Base-by-base conservation (phyloP, 352 stramenopile genomes). In the Plasmopara halstedii region DNA sequence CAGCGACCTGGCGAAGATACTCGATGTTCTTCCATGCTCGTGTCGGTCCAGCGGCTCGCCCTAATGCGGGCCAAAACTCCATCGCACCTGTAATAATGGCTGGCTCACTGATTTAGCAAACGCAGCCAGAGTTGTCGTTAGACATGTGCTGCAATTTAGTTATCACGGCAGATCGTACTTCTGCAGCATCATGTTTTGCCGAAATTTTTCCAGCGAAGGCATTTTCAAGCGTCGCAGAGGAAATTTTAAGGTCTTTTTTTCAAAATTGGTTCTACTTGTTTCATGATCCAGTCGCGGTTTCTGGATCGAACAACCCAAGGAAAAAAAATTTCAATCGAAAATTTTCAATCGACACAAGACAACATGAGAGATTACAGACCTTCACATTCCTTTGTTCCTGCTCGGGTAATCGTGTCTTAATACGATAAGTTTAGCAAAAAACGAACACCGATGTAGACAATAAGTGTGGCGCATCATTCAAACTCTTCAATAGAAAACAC, bases 41-140 rank as follows among this genome's bases (percentile, higher is more conserved):
- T 27, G 51, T 32, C 1, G 52, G 37, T 31, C 58, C 45, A 9
- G 33, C 66, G 0, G 45, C 47, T 19, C 44, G 56, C 21, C 73
- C 76, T n/a, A 88, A 47, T 2, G 83, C 83, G 8, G 83, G 81
- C 83, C 83, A 94, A n/a, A 73, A 58, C 27, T 91, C 73, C 79
- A 94, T 85, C 9, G 68, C 72, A 4, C 65, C 71, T 5, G 62
- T 87, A 46, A 94, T 73, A 46, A 94, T 59, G n/a, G 87, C 71
- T 0, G 83, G 80, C 14, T 67, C 58, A 11, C 77, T 89, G 37
- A 21, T 14, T 2, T 3, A 50, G 7, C 31, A 53, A 31, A 58
- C 25, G 32, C 25, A 33, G 23, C 8, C 6, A 31, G 10, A 23
- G 22, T 27, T 22, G 6, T 47, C 29, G 19, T 40, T 27, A 53